Percentiles rank a stretch among this genome's conserved stretches.
phyloP scores from a whole-genome alignment of 2,329 filamentous ascomycete species.

The Sporothrix mexicana region DNA sequence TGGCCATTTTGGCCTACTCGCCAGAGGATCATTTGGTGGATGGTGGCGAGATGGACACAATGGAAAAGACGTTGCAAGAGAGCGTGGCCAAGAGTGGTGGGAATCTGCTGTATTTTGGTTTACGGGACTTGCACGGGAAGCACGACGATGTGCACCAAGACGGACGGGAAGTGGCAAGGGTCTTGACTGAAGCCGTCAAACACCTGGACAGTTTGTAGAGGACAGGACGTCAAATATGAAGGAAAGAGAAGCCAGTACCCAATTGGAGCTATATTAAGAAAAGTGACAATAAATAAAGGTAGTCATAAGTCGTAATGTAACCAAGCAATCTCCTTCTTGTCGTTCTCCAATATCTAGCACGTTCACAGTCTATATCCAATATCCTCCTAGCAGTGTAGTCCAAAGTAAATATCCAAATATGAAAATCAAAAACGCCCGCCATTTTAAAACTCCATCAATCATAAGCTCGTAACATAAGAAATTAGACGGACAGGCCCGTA shows the following conservation, averaged over 20 bases:
- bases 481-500: slow-evolving; percentile 10
- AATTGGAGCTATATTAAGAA: slow-evolving; percentile 1
- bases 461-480: slow-evolving; percentile 11
- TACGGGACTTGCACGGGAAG: slow-evolving; percentile 57
- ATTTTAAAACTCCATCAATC: background rate
- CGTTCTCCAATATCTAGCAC: background rate
- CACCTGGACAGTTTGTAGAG: slow-evolving; percentile 31
- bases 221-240: too few species aligned
- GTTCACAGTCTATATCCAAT: background rate
- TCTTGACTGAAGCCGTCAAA: slow-evolving; percentile 47
- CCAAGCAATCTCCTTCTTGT: background rate
- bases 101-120: slow-evolving; percentile 45
- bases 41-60: slow-evolving; percentile 62
- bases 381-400: background rate
- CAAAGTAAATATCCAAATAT: background rate
- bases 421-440: slow-evolving; percentile 1
- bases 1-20: slow-evolving; percentile 54
- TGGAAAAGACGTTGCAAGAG: slow-evolving; percentile 55
- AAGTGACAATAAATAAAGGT: background rate
- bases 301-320: slow-evolving; percentile 12
- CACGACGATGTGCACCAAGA: slow-evolving; percentile 70
- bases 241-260: background rate
- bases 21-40: slow-evolving; percentile 58
- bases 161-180: slow-evolving; percentile 60
- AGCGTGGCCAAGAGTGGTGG: slow-evolving; percentile 44